Conservation (phyloP, 1,284 basidiomycete species). For the Wolfiporia cocos region DNA sequence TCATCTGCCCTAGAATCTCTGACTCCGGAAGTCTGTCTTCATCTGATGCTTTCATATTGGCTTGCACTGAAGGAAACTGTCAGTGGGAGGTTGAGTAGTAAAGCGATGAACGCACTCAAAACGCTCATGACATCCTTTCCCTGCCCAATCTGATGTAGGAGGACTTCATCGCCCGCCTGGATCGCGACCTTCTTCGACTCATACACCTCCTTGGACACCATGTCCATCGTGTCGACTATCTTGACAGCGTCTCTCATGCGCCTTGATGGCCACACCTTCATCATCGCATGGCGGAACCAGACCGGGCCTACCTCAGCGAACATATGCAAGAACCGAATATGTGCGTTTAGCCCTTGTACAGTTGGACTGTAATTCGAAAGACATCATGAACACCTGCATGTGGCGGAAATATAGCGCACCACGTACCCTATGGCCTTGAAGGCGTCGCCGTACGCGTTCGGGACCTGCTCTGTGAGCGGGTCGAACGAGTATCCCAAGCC, state of each 20-base stretch:
- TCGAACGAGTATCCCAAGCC: constrained; percentile 31
- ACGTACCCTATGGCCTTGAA: constrained; percentile 24
- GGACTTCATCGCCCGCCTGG: constrained; percentile 19
- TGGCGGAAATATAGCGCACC: neutral
- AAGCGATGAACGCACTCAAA: constrained; percentile 15
- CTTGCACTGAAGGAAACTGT: constrained; percentile 5
- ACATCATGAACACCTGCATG: too few relatives aligned
- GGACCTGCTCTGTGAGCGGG: constrained; percentile 17
- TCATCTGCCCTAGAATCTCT: constrained; percentile 19
- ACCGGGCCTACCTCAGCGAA: constrained; percentile 13
- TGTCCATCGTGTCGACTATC: constrained; percentile 20
- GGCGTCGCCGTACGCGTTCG: constrained; percentile 20
- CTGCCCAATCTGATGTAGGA: constrained; percentile 19
- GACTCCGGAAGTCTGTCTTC: constrained; percentile 18
- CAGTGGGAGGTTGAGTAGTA: neutral
- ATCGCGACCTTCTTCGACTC: too few relatives aligned
- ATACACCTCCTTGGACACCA: too few relatives aligned
- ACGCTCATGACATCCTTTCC: constrained; percentile 25
- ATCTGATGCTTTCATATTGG: constrained; percentile 14
- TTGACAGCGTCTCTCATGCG: constrained; percentile 15
- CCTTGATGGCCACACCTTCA: constrained; percentile 27
- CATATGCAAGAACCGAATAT: too few relatives aligned
- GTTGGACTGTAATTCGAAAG: too few relatives aligned
- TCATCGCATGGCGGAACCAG: too few relatives aligned
- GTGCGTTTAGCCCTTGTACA: too few relatives aligned